Evolutionary conservation across 1,284 basidiomycete species (phyloP), one percentile per base, ranked within the genome.

Genomic region (Ceratobasidium sp.): DNA sequence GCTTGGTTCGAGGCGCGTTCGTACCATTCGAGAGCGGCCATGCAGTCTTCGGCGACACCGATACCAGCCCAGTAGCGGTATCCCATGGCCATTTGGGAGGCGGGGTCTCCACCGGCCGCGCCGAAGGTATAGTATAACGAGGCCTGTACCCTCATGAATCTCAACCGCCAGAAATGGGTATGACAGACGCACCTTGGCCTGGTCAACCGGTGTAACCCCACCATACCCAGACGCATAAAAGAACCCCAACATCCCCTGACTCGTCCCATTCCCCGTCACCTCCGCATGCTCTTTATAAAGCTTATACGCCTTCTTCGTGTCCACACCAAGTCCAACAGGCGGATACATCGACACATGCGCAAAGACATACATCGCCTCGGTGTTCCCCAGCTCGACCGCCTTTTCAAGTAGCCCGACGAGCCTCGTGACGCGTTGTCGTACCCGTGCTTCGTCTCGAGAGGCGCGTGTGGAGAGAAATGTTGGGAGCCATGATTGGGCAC

Each of bases 41-140:
- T 87, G 83, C 97, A 98, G 81, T 93, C 92, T 83, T 98, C 96
- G 71, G 92, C 88, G 0, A 94, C 93, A 6, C 96, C 95, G 78
- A 99, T 97, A 0, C 98, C 98, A 35, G 93, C 93, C 94, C 95
- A 98, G 83, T 97, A 93, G n/a, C 96, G 90, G 84, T 97, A 99
- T 0, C 93, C 98, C 52, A 99, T 87, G 0, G 96, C 91, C 94
- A 97, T 96, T 83, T 97, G 93, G 0, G 97, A 94, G 4, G 94
- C 92, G 80, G 92, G 90, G 84, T 97, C 90, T 0, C 94, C 95
- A 20, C 93, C 93, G 74, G 96, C 91, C 1, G 96, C 96, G 1
- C 96, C 93, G 82, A 99, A 97, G 0, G 96, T 97, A 83, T 97
- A 96, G 83, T 98, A 95, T 0, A 99, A 86, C 78, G 97, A 91